Conservation (phyloP, 208 protist species). For the Crithidia mellificae region DNA sequence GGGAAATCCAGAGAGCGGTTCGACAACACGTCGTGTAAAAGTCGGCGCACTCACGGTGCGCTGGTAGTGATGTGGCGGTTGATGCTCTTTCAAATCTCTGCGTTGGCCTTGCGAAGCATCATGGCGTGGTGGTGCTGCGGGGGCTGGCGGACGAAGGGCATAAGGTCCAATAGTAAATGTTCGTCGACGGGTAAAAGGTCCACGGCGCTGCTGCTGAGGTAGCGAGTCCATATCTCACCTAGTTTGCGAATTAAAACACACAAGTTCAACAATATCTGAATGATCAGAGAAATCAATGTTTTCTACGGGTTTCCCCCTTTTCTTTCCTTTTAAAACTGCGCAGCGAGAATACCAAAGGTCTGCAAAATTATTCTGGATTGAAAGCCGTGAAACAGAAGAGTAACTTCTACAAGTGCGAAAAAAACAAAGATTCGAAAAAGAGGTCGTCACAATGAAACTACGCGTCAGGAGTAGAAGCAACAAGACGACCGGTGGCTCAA, state of each 20-base stretch:
- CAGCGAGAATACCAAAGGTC: too few relatives aligned
- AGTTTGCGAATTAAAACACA: neutral
- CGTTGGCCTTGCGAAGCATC: neutral
- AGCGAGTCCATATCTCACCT: neutral
- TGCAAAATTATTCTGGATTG: too few relatives aligned
- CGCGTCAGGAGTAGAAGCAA: too few relatives aligned
- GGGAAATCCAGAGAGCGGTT: neutral
- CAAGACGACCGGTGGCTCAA: too few relatives aligned
- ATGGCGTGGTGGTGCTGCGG: neutral
- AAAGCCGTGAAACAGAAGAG: too few relatives aligned
- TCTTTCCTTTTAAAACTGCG: neutral
- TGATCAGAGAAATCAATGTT: too few relatives aligned
- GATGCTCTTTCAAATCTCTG: neutral
- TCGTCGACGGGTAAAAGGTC: constrained; percentile 7
- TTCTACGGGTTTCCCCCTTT: neutral
- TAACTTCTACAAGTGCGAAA: too few relatives aligned
- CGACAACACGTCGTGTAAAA: constrained; percentile 10
- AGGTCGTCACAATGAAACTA: too few relatives aligned
- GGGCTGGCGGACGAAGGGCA: neutral
- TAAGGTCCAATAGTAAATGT: constrained; percentile 12
- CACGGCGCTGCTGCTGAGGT: neutral
- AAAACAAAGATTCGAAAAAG: too few relatives aligned
- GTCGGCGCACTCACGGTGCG: constrained; percentile 11
- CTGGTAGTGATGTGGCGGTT: neutral
- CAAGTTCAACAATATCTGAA: too few relatives aligned